These are phyloP conservation scores for Chalciporus piperatus DNA, from an alignment of 768 basidiomycete genomes.

Conservation along the genomic window DNA sequence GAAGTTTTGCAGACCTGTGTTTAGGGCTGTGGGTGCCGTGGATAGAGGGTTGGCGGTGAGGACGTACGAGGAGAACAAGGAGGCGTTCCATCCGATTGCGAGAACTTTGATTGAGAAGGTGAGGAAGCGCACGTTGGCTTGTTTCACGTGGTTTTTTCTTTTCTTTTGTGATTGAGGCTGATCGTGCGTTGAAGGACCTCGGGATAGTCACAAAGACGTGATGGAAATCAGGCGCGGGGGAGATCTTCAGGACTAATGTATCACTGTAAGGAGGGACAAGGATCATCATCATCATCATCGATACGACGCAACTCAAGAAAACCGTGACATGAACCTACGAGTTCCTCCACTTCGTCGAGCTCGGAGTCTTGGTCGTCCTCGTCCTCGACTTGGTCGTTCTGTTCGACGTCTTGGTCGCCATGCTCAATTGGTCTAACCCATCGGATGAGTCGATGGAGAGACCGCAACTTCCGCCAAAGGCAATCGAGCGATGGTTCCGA, in stretches of 20 bases:
- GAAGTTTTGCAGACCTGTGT: conserved; percentile 79
- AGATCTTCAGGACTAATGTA: neutral
- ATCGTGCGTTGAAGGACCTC: conserved; percentile 8
- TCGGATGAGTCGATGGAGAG: no score
- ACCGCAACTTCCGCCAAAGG: no score
- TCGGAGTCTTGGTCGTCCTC: no score
- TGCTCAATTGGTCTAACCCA: no score
- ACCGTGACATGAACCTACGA: no score
- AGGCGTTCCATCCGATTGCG: conserved; percentile 75
- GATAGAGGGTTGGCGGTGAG: conserved; percentile 50
- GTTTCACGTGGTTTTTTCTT: neutral
- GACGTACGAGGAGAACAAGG: conserved; percentile 47
- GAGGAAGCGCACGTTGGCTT: neutral
- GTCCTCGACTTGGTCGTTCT: no score
- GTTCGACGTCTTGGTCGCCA: no score
- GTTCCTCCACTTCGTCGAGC: no score
- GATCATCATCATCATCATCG: no score
- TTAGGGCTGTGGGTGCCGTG: conserved; percentile 53
- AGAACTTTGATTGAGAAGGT: conserved; percentile 76
- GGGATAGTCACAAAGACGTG: neutral
- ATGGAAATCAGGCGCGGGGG: neutral
- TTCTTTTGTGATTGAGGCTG: neutral
- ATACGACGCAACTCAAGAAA: no score
- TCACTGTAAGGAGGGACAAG: neutral
- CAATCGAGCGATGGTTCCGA: no score